Base-by-base conservation (phyloP, 2,329 filamentous ascomycete species). In the Gnomoniopsis sp. region DNA sequence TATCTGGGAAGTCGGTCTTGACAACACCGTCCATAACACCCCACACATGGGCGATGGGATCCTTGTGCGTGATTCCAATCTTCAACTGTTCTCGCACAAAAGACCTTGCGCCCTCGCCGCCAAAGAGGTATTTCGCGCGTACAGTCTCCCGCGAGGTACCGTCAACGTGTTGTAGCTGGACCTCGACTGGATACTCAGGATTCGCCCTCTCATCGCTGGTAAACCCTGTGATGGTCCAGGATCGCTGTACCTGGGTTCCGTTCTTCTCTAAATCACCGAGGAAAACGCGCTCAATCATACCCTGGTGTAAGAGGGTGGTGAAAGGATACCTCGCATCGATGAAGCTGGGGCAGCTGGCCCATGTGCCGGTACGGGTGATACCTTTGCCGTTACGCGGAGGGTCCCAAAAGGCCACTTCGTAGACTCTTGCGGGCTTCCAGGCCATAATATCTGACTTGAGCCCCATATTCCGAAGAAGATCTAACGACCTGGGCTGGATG, bases 341-440 rank as follows among this genome's bases (percentile, higher is more conserved):
- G 73, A 96, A 96, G 64, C 84, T 86, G 0, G 93, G 93, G 74
- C 93, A 97, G 69, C 88, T 93, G 6, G 91, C 89, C 91, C 91
- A 96, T 6, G 85, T 87, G 30, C 86, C 85, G 1, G 87, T 90
- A 63, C 87, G 79, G 34, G 79, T 75, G 62, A 90, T 89, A 34
- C 85, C 83, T 47, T 77, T 73, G 36, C 77, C 77, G 47, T 79
- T 83, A 34, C 72, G 70, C 1, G 77, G 76, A 0, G 86, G 86
- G 62, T 90, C 87, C 88, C 88, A 90, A 65, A 90, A 90, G 2
- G 87, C 87, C 26, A 88, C 85, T 68, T 90, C 87, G 65, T 84
- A 96, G 26, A 97, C 91, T 68, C 90, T 91, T 1, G 92, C 92
- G 7, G 93, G 93, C 63, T 92, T 85, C 69, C 93, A 82, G 21